These are phyloP conservation scores for Aspergillus quadrilineatus DNA, from an alignment of 2,329 filamentous ascomycete species.

Conservation along the genomic window DNA sequence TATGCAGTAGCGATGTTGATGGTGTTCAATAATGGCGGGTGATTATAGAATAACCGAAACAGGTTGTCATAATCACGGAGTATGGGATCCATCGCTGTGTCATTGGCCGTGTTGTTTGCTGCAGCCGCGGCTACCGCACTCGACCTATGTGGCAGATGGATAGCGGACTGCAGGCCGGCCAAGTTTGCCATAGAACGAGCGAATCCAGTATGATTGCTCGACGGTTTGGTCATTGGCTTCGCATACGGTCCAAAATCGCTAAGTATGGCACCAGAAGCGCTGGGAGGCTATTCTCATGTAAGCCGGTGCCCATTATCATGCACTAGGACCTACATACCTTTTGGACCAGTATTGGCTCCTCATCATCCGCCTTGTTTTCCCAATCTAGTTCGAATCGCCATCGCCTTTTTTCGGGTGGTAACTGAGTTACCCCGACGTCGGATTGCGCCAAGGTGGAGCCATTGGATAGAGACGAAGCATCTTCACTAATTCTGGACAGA, in stretches of 20 bases:
- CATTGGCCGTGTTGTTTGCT: conserved; percentile 24
- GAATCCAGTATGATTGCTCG: conserved; percentile 65
- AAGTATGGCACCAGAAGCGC: conserved; percentile 57
- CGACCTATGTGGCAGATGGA: conserved; percentile 49
- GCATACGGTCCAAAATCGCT: conserved; percentile 47
- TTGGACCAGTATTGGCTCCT: conserved; percentile 85
- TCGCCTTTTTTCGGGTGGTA: conserved; percentile 54
- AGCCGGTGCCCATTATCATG: not conserved
- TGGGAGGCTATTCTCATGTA: conserved; percentile 29
- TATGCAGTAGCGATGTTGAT: conserved; percentile 91
- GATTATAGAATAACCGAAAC: conserved; percentile 95
- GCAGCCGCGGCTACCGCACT: conserved; percentile 45
- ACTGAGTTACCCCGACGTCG: conserved; percentile 38
- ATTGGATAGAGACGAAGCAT: conserved; percentile 34
- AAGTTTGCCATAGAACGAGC: conserved; percentile 87
- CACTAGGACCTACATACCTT: conserved; percentile 55
- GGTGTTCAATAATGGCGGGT: conserved; percentile 75
- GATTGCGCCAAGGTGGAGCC: conserved; percentile 40
- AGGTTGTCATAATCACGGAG: conserved; percentile 93
- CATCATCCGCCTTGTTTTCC: conserved; percentile 65
- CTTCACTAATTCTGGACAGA: conserved; percentile 38
- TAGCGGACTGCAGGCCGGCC: conserved; percentile 54
- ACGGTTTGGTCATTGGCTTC: conserved; percentile 63
- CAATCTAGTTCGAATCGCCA: conserved; percentile 90
- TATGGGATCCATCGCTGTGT: conserved; percentile 66